Evolutionary conservation across 306 rosid genomes (phyloP), one percentile per base, ranked within the genome.

Genomic region (Astragalus glycyphyllos): DNA sequence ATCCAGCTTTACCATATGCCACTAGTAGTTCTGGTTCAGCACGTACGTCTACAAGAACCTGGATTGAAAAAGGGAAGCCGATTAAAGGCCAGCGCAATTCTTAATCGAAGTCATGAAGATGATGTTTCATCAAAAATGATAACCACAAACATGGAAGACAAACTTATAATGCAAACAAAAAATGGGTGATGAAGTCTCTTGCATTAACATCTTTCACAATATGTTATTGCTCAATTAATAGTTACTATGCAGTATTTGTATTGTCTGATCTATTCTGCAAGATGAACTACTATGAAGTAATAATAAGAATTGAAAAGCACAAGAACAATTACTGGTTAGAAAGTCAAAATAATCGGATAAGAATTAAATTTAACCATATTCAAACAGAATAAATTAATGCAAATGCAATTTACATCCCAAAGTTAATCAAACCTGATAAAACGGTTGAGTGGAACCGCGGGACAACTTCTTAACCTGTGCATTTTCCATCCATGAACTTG

Each of bases 401-500:
- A 59, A 74, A 11, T 15, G 57, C 23, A 73, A 71, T 11, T 71
- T 29, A 12, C 3, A n/a, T 10, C 32, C 9, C 12, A 45, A 65
- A 20, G 65, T 53, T 40, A 42, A 75, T 31, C 71, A 62, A 81
- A 93, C 98, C 97, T 67, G 59, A 66, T 88, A 90, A 83, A 93
- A 93, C 44, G 98, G 96, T 84, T 90, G 98, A 64, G 82, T 64
- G 58, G 90, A 66, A 81, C 96, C 98, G 50, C 77, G 89, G 37
- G 86, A 60, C 84, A 66, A 48, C 58, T 66, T 66, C 68, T 81
- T 86, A 74, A 93, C 88, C 55, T 90, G 90, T 31, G 97, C 96
- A 73, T 86, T 87, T 74, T 93, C 90, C 92, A 85, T 93, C 98
- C 98, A 93, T 31, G 97, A 80, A 76, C 85, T 84, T 67, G 98